Conservation (phyloP, 371 early-diverging fungal genomes). For the Chytridiales sp. region DNA sequence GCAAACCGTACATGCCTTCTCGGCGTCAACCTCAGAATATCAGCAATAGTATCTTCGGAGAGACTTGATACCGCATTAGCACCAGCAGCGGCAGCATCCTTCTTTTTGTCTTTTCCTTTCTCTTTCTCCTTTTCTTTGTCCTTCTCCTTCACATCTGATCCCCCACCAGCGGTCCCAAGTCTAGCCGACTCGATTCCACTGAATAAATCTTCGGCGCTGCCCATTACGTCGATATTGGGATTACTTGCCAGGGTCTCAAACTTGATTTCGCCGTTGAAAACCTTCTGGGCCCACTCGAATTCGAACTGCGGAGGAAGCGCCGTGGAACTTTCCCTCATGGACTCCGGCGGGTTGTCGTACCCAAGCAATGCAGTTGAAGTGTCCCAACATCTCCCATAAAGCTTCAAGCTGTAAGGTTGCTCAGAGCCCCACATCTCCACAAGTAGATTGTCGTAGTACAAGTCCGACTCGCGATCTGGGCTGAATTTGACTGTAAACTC, state of each 20-base stretch:
- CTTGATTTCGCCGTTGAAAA: conserved; percentile 14
- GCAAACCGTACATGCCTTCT: conserved; percentile 22
- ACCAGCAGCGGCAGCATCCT: background rate
- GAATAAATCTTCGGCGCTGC: no score
- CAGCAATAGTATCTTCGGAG: conserved; percentile 25
- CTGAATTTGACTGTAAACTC: conserved; percentile 34
- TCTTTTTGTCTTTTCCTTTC: conserved; percentile 6
- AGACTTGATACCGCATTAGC: background rate
- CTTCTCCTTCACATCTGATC: background rate
- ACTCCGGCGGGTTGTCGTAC: conserved; percentile 28
- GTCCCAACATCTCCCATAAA: conserved; percentile 40
- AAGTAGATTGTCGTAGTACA: conserved; percentile 25
- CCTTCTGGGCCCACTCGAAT: conserved; percentile 21
- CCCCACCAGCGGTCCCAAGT: no score
- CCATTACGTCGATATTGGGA: background rate
- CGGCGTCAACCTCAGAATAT: conserved; percentile 18
- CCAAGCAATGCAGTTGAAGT: conserved; percentile 30
- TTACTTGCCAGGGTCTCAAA: background rate
- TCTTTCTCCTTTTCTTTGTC: conserved; percentile 12
- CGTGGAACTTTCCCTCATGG: background rate
- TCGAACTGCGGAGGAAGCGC: conserved; percentile 21
- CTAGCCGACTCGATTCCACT: no score
- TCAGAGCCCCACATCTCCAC: conserved; percentile 15
- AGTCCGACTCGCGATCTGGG: conserved; percentile 38
- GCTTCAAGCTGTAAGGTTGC: background rate